Evolutionary conservation across 2,329 filamentous ascomycete species (phyloP), one percentile per base, ranked within the genome.

Genomic region (Fusarium solani-melongenae): DNA sequence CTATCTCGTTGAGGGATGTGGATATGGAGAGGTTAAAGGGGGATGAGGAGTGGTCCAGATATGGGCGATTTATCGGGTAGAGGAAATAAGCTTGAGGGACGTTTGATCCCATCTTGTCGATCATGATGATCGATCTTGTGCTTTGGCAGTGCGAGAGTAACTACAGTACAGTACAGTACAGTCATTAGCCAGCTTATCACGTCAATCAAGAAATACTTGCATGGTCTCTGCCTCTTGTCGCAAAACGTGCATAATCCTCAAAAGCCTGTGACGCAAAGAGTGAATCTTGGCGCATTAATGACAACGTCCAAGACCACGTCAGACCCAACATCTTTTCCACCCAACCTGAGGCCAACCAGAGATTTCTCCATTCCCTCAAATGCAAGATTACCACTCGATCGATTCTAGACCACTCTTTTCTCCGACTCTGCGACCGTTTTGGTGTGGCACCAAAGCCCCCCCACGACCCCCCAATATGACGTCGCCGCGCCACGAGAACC

Each of bases 1-100:
- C 78, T 0, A 61, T 89, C 9, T 88, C 85, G 70, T 71, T 89
- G 60, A 80, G 82, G 44, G 82, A 86, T 31, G 85, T 85, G 34
- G 88, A 89, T 72, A 81, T 89, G 82, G 79, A 82, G 39, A 78
- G 77, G 59, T 72, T 90, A 60, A 84, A 72, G 68, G 55, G 4
- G 2, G 87, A 89, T 75, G 76, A 80, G 24, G 81, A 84, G 56
- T 88, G 88, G 66, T 22, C 29, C 0, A 65, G 17, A 9, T 71
- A 71, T 31, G 76, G 53, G 0, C 51, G 27, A 11, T 78, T 68
- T 4, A 71, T 78, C 31, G 76, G 76, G 3, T 78, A 71, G 24
- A 20, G n/a, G 22, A 14, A 17, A 58, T 58, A 36, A 24, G 31
- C 20, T 17, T 22, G 33, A 57, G 9, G 22, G 10, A 24, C 20